Percentiles rank a stretch among this genome's conserved stretches.
phyloP scores from a whole-genome alignment of 768 basidiomycete species.

The Nevesoporus exiguus region DNA sequence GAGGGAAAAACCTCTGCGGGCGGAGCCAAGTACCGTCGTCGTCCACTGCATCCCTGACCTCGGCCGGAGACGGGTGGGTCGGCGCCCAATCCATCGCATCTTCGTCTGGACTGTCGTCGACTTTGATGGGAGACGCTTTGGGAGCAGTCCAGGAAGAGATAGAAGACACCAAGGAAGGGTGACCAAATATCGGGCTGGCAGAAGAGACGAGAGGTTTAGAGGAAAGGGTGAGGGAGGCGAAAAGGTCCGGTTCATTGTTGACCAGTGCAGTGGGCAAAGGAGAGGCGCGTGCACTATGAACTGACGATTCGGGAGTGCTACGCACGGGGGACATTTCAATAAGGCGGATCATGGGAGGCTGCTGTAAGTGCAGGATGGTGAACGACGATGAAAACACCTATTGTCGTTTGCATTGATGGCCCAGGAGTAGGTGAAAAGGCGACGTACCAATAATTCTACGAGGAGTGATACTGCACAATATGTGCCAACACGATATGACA shows the following conservation, averaged over 20 bases:
- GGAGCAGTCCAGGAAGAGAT: conserved; percentile 25
- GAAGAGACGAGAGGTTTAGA: conserved; percentile 53
- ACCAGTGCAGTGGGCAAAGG: conserved; percentile 23
- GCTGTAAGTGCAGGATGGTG: conserved; percentile 57
- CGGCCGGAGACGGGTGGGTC: conserved; percentile 35
- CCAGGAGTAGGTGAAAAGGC: neutral
- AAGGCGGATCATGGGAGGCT: conserved; percentile 68
- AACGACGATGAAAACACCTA: conserved; percentile 54
- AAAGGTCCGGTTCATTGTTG: conserved; percentile 51
- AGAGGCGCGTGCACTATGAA: conserved; percentile 22
- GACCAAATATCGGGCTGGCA: conserved; percentile 62
- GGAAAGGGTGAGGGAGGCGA: conserved; percentile 62
- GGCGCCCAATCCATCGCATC: conserved; percentile 73
- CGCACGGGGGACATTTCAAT: conserved; percentile 50
- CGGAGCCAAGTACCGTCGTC: conserved; percentile 53
- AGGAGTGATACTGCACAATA: conserved; percentile 47
- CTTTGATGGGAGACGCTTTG: conserved; percentile 23
- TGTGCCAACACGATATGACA: conserved; percentile 34
- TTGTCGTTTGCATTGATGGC: conserved; percentile 1
- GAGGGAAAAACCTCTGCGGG: conserved; percentile 74
- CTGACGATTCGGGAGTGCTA: conserved; percentile 38
- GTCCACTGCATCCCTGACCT: conserved; percentile 20
- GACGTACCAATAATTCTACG: conserved; percentile 57
- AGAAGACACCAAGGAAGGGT: conserved; percentile 51
- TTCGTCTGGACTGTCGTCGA: conserved; percentile 29